Evolutionary conservation across 306 rosid genomes (phyloP).

Genomic region (Argentina anserina): DNA sequence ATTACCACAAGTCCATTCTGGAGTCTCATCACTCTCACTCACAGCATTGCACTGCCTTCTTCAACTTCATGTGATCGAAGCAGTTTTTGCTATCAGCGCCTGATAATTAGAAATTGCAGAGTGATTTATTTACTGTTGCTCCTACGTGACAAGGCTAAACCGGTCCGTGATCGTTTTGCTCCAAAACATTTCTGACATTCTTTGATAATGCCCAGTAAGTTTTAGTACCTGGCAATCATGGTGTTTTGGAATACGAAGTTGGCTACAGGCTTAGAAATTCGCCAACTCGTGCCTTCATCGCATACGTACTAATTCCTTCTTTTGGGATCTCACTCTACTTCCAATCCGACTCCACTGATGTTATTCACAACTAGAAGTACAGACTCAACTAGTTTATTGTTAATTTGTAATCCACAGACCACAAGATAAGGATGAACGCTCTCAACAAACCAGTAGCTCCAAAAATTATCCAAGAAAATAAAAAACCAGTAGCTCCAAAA

Average conservation of each 20-base stretch:
- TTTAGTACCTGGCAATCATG: background rate
- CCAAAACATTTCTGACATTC: background rate
- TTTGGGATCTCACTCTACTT: background rate
- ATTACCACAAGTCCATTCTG: background rate
- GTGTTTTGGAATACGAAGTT: background rate
- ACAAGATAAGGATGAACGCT: background rate
- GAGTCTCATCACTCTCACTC: background rate
- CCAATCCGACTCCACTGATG: background rate
- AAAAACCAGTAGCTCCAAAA: background rate
- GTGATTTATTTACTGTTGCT: background rate
- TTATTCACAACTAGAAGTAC: too few species aligned
- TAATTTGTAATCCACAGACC: background rate
- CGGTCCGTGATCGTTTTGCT: constrained; percentile 5
- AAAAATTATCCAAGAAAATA: too few species aligned
- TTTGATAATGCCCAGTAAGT: background rate
- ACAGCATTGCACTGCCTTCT: background rate
- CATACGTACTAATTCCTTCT: too few species aligned
- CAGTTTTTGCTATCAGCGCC: background rate
- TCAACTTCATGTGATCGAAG: background rate
- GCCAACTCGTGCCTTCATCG: background rate
- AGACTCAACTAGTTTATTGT: too few species aligned
- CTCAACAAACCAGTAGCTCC: background rate
- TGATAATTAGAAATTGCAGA: background rate
- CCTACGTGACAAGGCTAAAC: background rate
- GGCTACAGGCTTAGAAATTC: too few species aligned